Evolutionary conservation across 148 eudicot genomes (phyloP), one percentile per base, ranked within the genome.

Genomic region (Arctostaphylos glauca): DNA sequence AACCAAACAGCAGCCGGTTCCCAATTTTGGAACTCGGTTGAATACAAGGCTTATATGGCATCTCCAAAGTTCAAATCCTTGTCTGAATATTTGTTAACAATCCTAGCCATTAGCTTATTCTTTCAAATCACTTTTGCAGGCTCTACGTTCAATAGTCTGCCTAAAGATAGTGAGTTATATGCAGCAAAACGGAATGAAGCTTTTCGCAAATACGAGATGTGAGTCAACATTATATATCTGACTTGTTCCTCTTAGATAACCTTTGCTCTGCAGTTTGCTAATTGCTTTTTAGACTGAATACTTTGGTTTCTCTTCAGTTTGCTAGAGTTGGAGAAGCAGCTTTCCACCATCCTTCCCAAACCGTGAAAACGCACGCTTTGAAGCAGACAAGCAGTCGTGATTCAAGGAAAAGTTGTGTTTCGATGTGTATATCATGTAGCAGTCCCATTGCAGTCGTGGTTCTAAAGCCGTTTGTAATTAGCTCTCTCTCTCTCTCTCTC

Each of bases 281-380:
- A 53, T 44, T 19, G 38, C 48, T 82, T 16, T 82, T 19, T 43
- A 0, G 60, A 54, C 38, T 50, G 84, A 49, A 44, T 53, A 10
- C 14, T 38, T 75, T 53, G 9, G 25, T 56, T 71, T 68, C 66
- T 3, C 54, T 82, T 75, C 91, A 95, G 98, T 77, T 78, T 95
- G 76, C 80, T 92, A 59, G 97, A 95, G 86, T 82, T 95, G 74
- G 95, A 95, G 93, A 91, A 91, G 84, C 92, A 93, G 83, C 95
- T 95, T 80, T 78, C 84, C 18, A 72, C 88, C 53, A 14, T 86
- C 31, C 31, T 82, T 90, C 72, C 84, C 90, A 58, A 84, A 89
- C 64, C 78, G 64, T 14, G 87, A 75, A 75, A 85, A 62, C 54
- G 77, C 62, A 76, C 46, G 16, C 71, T 58, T 48, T 83, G 14